Evolutionary conservation across 106 monocot genomes (phyloP), one percentile per base, ranked within the genome.

Genomic region (Alisma plantagoaquatica): DNA sequence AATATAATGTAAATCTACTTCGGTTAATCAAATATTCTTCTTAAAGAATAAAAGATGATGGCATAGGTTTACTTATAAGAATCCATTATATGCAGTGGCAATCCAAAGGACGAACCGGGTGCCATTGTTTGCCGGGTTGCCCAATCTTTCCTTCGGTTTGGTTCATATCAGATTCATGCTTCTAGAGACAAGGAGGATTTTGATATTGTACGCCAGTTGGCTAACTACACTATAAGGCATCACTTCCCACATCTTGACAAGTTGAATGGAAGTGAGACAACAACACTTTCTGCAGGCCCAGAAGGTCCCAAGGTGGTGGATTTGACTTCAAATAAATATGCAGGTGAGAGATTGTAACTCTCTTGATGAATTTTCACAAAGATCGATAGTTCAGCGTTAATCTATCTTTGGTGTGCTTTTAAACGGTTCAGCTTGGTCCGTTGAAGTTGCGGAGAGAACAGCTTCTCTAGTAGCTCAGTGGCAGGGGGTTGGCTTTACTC

Each of bases 91-190:
- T 69, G 38, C 66, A 99, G 98, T 75, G 90, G 98, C 43, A 99
- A 99, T 73, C 54, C 79, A 59, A 99, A 90, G 71, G 86, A 90
- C 7, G 98, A 99, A 56, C 90, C 98, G 17, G 98, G 98, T 58
- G 90, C 98, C 20, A 82, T 99, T 55, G 98, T 99, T 49, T 99
- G 98, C 29, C 85, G 98, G 10, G 98, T 99, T 64, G 78, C 98
- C 24, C 85, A 68, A 55, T 99, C 98, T 22, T 99, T 99, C 63
- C 50, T 99, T 23, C 81, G 98, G 1, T 85, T 90, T 67, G 98
- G 98, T 69, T 99, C 98, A 32, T 99, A 57, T 49, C 98, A 99
- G 59, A 85, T 99, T 24, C 98, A 99, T 62, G 82, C 82, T 20
- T 66, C 72, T 10, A 70, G 90, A 42, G 79, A 64, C 19, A 75